Evolutionary conservation across 805 yeast species (phyloP).

Genomic region (Zygosaccharomyces bailii): DNA sequence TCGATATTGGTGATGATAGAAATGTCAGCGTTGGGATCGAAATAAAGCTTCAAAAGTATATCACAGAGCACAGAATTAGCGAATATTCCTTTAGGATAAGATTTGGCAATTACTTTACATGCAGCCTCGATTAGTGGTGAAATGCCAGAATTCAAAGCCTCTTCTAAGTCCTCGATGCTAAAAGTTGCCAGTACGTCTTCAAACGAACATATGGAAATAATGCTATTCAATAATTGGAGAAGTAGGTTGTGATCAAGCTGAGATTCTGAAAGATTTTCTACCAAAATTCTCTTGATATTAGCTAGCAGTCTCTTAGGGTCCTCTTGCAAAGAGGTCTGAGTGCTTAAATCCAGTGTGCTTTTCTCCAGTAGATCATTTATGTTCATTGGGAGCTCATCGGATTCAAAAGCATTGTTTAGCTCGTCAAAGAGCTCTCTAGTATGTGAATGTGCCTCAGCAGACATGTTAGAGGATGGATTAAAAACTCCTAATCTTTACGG

Average conservation of each 20-base stretch:
- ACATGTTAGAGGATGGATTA: not conserved
- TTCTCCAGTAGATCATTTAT: conserved; percentile 20
- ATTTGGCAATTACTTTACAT: conserved; percentile 27
- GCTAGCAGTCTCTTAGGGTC: conserved; percentile 19
- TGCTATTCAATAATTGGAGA: conserved; percentile 21
- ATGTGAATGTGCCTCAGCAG: not conserved
- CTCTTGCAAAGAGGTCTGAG: conserved; percentile 11
- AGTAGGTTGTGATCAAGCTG: conserved; percentile 24
- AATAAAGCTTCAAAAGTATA: conserved; percentile 22
- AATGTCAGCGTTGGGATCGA: conserved; percentile 22
- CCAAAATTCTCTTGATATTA: conserved; percentile 20
- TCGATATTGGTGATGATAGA: conserved; percentile 28
- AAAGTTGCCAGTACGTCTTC: conserved; percentile 26
- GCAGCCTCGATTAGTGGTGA: conserved; percentile 22
- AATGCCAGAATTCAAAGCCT: conserved; percentile 24
- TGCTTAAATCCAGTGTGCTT: conserved; percentile 22
- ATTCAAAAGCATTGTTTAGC: conserved; percentile 13
- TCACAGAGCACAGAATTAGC: conserved; percentile 23
- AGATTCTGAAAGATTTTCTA: conserved; percentile 4
- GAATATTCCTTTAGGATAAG: conserved; percentile 30
- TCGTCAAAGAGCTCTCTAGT: conserved; percentile 10
- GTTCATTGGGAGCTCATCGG: conserved; percentile 8
- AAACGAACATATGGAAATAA: conserved; percentile 22
- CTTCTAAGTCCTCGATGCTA: conserved; percentile 23
- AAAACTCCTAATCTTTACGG: too few species aligned